Conservation (phyloP, 805 yeast species). For the Wickerhamiella qilinensis region DNA sequence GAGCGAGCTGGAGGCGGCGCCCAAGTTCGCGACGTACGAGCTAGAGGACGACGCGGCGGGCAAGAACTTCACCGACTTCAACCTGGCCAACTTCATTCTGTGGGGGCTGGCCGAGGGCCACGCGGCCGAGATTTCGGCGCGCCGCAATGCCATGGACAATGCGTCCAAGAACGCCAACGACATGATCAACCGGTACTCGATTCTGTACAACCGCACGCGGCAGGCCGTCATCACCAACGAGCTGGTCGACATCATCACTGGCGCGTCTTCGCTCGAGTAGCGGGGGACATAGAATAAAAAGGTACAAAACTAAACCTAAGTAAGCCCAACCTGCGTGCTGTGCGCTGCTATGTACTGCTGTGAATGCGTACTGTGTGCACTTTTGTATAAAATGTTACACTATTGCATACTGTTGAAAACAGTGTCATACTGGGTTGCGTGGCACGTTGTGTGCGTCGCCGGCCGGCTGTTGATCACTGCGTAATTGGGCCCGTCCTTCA, state of each 20-base stretch:
- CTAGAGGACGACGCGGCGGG: constrained; percentile 31
- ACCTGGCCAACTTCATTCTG: constrained; percentile 77
- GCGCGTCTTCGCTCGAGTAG: constrained; percentile 97
- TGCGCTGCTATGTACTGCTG: not conserved
- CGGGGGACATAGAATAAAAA: too few relatives aligned
- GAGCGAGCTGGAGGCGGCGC: constrained; percentile 63
- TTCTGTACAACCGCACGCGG: constrained; percentile 97
- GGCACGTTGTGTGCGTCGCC: too few relatives aligned
- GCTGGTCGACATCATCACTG: constrained; percentile 97
- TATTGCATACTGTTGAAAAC: too few relatives aligned
- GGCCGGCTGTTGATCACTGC: too few relatives aligned
- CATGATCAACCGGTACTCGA: constrained; percentile 91
- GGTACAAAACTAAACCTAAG: too few relatives aligned
- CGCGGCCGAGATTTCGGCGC: constrained; percentile 93
- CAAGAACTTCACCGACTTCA: constrained; percentile 52
- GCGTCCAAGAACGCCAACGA: constrained; percentile 99
- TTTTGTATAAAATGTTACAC: not conserved
- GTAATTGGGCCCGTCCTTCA: too few relatives aligned
- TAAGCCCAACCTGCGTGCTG: too few relatives aligned
- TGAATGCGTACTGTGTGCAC: not conserved
- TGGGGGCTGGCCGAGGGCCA: constrained; percentile 95
- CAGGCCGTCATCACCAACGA: constrained; percentile 99
- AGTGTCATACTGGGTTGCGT: too few relatives aligned
- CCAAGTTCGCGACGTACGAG: constrained; percentile 69
- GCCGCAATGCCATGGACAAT: constrained; percentile 99